phyloP scores from a whole-genome alignment of 176 grass and related monocot species.

The Avena sativa region DNA sequence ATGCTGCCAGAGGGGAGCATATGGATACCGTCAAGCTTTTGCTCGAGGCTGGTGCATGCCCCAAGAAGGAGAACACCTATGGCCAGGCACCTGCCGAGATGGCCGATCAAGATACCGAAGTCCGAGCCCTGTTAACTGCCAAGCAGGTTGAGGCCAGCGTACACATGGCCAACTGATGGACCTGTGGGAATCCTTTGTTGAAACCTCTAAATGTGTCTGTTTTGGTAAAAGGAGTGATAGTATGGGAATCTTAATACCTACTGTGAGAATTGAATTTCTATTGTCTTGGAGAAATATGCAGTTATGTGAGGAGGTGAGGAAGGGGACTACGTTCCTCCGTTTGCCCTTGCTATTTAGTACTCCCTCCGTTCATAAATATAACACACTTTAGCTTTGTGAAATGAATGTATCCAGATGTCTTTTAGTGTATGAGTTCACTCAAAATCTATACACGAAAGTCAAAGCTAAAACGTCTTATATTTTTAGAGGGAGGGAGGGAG shows the following conservation, averaged over 20 bases:
- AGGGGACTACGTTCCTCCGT: background rate
- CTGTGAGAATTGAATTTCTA: background rate
- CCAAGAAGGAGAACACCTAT: conserved; percentile 71
- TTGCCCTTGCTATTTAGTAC: background rate
- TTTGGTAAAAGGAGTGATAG: background rate
- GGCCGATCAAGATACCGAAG: conserved; percentile 83
- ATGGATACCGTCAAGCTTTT: conserved; percentile 77
- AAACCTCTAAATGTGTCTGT: background rate
- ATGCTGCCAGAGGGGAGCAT: conserved; percentile 93
- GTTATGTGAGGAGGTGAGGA: background rate
- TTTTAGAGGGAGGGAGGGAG: too few species aligned
- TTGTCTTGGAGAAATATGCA: background rate
- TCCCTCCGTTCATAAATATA: too few species aligned
- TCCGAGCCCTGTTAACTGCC: conserved; percentile 56
- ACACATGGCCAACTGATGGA: conserved; percentile 32
- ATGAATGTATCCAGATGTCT: too few species aligned
- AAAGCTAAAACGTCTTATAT: too few species aligned
- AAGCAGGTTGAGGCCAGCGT: conserved; percentile 53
- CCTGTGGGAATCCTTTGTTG: conserved; percentile 23
- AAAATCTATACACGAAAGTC: too few species aligned
- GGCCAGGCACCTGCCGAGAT: conserved; percentile 86
- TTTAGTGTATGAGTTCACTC: too few species aligned
- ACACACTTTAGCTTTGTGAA: too few species aligned
- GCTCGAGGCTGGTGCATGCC: conserved; percentile 74
- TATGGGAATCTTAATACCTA: background rate